Percentiles rank a stretch among this genome's conserved stretches.
These are phyloP conservation scores for Nymphaea colorata DNA, from an alignment of 164 flowering plant species.

Conservation along the genomic window DNA sequence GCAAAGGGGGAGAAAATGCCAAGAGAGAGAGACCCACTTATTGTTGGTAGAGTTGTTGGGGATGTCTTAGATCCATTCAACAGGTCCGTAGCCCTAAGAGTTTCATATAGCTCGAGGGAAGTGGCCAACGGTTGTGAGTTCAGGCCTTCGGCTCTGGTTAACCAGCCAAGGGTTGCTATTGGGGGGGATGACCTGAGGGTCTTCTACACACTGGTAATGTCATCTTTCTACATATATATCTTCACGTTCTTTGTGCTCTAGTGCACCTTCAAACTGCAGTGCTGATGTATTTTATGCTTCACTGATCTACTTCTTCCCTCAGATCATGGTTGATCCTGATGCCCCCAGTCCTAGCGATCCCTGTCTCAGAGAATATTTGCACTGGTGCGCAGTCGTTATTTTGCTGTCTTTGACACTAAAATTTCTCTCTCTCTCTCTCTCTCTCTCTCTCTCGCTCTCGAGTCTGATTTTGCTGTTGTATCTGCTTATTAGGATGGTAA, in stretches of 20 bases:
- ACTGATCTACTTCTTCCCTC: background rate
- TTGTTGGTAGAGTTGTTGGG: slow-evolving; percentile 52
- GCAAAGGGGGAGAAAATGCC: background rate
- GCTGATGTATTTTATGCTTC: no score
- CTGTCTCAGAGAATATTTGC: slow-evolving; percentile 13
- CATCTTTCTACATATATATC: no score
- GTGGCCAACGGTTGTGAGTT: slow-evolving; percentile 45
- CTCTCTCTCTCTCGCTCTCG: no score
- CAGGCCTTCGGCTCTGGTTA: slow-evolving; percentile 42
- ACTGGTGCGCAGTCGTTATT: slow-evolving; percentile 4
- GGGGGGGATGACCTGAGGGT: slow-evolving; percentile 51
- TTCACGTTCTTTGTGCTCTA: no score
- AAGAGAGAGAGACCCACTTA: slow-evolving; percentile 31
- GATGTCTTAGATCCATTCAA: slow-evolving; percentile 47
- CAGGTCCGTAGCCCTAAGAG: slow-evolving; percentile 25
- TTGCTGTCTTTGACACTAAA: no score
- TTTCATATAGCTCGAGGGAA: slow-evolving; percentile 20
- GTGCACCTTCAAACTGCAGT: no score
- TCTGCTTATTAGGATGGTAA: slow-evolving; percentile 45
- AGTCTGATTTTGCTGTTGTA: background rate
- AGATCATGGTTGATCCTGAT: slow-evolving; percentile 28
- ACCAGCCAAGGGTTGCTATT: slow-evolving; percentile 24
- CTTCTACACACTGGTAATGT: slow-evolving; percentile 49
- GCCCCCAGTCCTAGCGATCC: slow-evolving; percentile 23
- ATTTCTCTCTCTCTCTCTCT: no score